Evolutionary conservation across 1,139 yeast genomes (phyloP).

Genomic region (Hyphopichia khmerensis): DNA sequence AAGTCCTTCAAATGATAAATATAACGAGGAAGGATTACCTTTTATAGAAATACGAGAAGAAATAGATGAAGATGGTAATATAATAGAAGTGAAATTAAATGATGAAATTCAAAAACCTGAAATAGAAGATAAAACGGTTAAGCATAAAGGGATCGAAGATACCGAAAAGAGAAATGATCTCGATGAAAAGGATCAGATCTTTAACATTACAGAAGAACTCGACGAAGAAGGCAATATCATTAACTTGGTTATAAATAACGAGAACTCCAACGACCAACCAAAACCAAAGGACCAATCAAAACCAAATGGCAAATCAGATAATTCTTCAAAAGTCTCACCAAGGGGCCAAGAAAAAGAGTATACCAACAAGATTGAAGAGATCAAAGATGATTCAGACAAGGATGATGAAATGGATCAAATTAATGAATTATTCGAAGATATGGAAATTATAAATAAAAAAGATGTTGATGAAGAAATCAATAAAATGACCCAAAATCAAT

Average conservation of each 20-base stretch:
- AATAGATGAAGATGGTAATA: constrained; percentile 75
- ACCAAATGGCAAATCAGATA: no score
- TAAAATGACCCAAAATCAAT: constrained; percentile 4
- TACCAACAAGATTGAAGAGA: constrained; percentile 6
- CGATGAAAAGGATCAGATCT: background rate
- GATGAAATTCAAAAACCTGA: constrained; percentile 10
- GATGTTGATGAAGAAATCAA: constrained; percentile 9
- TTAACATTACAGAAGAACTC: constrained; percentile 52
- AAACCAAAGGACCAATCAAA: no score
- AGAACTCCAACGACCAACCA: background rate
- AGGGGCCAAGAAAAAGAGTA: constrained; percentile 8
- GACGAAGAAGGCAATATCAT: constrained; percentile 77
- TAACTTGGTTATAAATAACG: constrained; percentile 5
- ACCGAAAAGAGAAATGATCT: background rate
- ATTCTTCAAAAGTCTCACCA: no score
- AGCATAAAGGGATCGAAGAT: background rate
- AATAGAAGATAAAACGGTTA: no score
- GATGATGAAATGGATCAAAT: constrained; percentile 31
- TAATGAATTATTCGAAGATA: constrained; percentile 46
- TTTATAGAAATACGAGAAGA: constrained; percentile 82
- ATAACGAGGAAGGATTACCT: constrained; percentile 51
- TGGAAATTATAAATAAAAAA: constrained; percentile 34
- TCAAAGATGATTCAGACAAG: background rate
- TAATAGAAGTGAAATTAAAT: constrained; percentile 41
- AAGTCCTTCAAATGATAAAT: constrained; percentile 8